Conservation (phyloP, 2,329 filamentous ascomycete genomes). For the Fusarium sp. region DNA sequence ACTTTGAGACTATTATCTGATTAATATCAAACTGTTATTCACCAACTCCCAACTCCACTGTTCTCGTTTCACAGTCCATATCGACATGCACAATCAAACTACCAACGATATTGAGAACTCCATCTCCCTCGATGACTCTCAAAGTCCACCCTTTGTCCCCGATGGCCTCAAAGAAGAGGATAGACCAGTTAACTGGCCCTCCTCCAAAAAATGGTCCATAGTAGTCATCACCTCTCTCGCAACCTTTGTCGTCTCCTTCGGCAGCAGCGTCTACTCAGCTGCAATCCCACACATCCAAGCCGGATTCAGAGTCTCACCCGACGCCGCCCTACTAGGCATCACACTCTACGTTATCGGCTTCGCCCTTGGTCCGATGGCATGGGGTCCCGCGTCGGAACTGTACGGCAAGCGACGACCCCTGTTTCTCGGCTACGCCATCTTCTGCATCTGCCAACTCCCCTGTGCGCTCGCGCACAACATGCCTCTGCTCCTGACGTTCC, state of each 20-base stretch:
- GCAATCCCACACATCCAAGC: not conserved
- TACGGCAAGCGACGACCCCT: not conserved
- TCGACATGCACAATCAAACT: not conserved
- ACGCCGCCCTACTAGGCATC: not conserved
- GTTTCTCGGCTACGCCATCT: not conserved
- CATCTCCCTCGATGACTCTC: not conserved
- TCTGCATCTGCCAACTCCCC: not conserved
- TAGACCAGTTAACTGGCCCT: not conserved
- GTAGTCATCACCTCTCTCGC: not conserved
- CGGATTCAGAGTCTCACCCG: not conserved
- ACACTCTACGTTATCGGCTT: conserved; percentile 14
- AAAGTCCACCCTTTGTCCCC: accelerated
- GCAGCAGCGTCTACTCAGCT: conserved; percentile 6
- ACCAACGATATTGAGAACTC: not conserved
- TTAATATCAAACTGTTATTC: accelerated
- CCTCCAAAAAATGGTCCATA: not conserved
- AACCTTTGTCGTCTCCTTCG: conserved; percentile 9
- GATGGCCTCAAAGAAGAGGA: accelerated
- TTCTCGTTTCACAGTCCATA: not conserved
- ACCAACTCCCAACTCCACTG: accelerated
- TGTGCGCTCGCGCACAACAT: not conserved
- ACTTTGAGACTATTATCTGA: accelerated
- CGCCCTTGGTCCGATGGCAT: conserved; percentile 76
- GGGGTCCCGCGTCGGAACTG: conserved; percentile 63
- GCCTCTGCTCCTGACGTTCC: not conserved